phyloP scores from a whole-genome alignment of 2,329 filamentous ascomycete species.

The Pseudopithomyces maydicus region DNA sequence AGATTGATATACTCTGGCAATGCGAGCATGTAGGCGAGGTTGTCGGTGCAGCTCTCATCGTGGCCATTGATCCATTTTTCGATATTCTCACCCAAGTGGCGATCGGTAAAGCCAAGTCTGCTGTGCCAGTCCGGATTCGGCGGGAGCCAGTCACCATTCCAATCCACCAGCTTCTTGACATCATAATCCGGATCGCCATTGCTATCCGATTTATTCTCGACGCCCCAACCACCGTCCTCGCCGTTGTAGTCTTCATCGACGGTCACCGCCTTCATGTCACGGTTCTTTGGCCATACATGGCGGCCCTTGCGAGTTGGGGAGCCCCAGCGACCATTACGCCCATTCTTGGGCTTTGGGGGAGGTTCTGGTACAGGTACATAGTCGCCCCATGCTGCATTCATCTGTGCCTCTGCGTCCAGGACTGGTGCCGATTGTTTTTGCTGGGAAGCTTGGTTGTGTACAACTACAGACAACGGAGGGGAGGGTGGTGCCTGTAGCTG shows the following conservation, averaged over 20 bases:
- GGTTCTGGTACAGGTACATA: constrained; percentile 10
- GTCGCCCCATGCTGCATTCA: constrained; percentile 12
- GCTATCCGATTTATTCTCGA: constrained; percentile 30
- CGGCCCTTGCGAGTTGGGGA: not conserved
- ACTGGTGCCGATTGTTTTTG: not conserved
- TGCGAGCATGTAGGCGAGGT: constrained; percentile 5
- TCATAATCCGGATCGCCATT: constrained; percentile 41
- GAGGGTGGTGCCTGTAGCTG: constrained; percentile 12
- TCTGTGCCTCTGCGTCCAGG: not conserved
- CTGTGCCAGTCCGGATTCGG: constrained; percentile 54
- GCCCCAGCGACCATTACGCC: constrained; percentile 21
- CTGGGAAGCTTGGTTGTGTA: not conserved
- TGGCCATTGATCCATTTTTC: constrained; percentile 37
- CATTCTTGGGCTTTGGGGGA: constrained; percentile 4
- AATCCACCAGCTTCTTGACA: constrained; percentile 48
- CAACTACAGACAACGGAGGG: constrained; percentile 9
- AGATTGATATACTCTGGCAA: not conserved
- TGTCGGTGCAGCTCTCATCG: constrained; percentile 12
- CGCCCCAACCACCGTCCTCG: constrained; percentile 24
- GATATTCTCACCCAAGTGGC: constrained; percentile 39
- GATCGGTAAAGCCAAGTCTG: constrained; percentile 35
- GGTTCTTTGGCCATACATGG: constrained; percentile 32
- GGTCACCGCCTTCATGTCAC: constrained; percentile 28
- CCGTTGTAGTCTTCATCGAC: constrained; percentile 11
- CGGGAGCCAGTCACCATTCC: constrained; percentile 53